phyloP scores from a whole-genome alignment of 306 rosid species.

The Inga leiocalycina region DNA sequence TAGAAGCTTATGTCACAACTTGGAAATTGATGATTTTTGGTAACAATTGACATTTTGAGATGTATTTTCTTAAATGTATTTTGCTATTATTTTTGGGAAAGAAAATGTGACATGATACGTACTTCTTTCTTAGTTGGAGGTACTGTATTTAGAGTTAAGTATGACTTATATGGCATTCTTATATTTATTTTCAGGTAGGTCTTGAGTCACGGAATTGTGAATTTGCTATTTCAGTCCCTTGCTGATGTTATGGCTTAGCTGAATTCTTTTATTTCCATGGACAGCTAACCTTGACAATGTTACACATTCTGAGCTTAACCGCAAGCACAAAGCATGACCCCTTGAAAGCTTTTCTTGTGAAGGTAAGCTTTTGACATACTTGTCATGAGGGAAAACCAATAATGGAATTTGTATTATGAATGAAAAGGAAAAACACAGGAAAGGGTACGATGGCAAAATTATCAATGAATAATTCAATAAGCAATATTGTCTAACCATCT shows the following conservation, averaged over 20 bases:
- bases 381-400: background rate
- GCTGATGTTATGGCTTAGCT: conserved; percentile 19
- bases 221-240: conserved; percentile 16
- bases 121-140: conserved; percentile 13
- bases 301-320: conserved; percentile 75
- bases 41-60: background rate
- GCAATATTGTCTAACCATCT: background rate
- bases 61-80: background rate
- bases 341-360: conserved; percentile 73
- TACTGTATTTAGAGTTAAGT: conserved; percentile 17
- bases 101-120: conserved; percentile 1
- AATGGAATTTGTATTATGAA: background rate
- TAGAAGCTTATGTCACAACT: conserved; percentile 1
- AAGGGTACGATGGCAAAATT: background rate
- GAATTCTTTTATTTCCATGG: conserved; percentile 27
- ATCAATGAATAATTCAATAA: background rate
- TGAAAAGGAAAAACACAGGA: background rate
- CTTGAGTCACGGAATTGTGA: conserved; percentile 21
- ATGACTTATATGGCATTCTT: background rate
- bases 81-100: conserved; percentile 7
- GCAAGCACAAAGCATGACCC: conserved; percentile 60
- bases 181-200: conserved; percentile 8
- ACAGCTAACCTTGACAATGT: conserved; percentile 88
- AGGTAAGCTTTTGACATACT: conserved; percentile 52
- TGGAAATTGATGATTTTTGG: background rate